Evolutionary conservation across 1,284 basidiomycete genomes (phyloP), one percentile per base, ranked within the genome.

Genomic region (Tilletiaria anomala): DNA sequence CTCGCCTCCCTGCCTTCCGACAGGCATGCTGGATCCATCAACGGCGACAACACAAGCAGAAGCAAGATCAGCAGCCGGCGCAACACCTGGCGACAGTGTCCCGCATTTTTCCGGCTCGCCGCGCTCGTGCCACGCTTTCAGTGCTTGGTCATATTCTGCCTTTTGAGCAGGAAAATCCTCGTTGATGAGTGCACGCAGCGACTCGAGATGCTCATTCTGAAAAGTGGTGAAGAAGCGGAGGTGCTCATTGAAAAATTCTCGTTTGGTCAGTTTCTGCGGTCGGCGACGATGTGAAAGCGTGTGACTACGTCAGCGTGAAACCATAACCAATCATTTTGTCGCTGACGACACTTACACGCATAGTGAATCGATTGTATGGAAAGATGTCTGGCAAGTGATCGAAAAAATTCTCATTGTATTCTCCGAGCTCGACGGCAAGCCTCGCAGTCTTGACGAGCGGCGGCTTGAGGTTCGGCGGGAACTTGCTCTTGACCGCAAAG

Each of bases 351-450:
- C 48, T 33, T 20, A 45, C 37, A 51, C 54, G 60, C 54, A 71
- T 63, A 4, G 70, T 71, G 67, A 83, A 91, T 55, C 82, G 80
- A 69, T 93, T 93, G 65, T 91, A 91, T 0, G 86, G 86, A 61
- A 93, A 89, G 33, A 91, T 70, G 21, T 71, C 73, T 0, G 87
- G 85, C 77, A 93, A 81, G 29, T 81, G 72, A 58, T 78, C 80
- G 71, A 91, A 91, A 65, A 89, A 91, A 60, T 83, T 78, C 16
- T 89, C 84, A 56, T 86, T 80, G 69, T 88, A 91, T 65, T 89
- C 82, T 65, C 79, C 82, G 26, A 85, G 73, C 40, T 76, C 72
- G 55, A 91, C 78, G 0, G 89, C 89, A 39, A 80, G 73, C 38
- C 83, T 68, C 1, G 86, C 83, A 24, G 84, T 76, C 22, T 77